Evolutionary conservation across 208 protist genomes (phyloP).

Genomic region (Novymonas esmeraldas): DNA sequence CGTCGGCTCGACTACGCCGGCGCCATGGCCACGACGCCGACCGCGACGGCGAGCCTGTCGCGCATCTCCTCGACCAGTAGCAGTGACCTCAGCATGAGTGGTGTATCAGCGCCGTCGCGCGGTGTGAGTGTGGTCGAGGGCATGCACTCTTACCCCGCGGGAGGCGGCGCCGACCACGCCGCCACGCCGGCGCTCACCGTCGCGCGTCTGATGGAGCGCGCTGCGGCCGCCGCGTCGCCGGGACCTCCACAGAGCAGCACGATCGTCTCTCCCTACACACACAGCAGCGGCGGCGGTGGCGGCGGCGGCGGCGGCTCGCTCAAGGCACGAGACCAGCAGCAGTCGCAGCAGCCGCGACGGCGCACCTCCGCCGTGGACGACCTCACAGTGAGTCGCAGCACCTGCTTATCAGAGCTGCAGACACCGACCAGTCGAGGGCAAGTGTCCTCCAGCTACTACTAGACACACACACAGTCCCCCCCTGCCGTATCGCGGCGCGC

Average conservation of each 20-base stretch:
- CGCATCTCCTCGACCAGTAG: constrained; percentile 14
- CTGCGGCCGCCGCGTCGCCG: constrained; percentile 13
- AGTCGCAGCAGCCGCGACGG: constrained; percentile 5
- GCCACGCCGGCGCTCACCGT: constrained; percentile 14
- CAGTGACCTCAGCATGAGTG: constrained; percentile 4
- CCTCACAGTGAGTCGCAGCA: constrained; percentile 31
- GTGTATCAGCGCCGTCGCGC: neutral
- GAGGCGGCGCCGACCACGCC: neutral
- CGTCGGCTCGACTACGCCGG: neutral
- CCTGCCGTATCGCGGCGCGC: neutral
- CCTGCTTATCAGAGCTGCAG: constrained; percentile 15
- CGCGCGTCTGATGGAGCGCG: constrained; percentile 20
- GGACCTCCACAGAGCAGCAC: constrained; percentile 10
- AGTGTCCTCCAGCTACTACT: constrained; percentile 7
- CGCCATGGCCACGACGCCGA: neutral
- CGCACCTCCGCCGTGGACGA: constrained; percentile 27
- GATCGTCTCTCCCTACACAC: neutral
- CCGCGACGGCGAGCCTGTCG: neutral
- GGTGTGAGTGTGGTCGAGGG: neutral
- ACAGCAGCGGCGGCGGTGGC: neutral
- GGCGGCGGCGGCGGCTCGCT: too few relatives aligned
- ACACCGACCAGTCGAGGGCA: constrained; percentile 12
- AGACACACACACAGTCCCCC: neutral
- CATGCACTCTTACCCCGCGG: neutral
- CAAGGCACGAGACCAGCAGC: constrained; percentile 22